phyloP scores from a whole-genome alignment of 345 rosid genomes.

The Eucalyptus erythrocorys region DNA sequence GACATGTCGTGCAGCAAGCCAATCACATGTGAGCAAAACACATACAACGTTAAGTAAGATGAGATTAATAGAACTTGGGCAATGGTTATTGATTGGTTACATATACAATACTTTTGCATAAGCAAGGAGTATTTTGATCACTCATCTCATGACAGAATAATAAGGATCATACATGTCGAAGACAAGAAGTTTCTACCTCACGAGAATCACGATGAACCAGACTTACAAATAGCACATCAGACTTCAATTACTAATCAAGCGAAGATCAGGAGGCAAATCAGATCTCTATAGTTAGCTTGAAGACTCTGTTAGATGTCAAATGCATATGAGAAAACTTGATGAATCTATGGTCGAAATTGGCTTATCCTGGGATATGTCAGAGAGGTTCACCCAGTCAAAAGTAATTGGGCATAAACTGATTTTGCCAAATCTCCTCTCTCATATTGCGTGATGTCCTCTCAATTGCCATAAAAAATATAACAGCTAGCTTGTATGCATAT shows the following conservation, averaged over 20 bases:
- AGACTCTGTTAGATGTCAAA: constrained; percentile 5
- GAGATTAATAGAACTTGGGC: neutral
- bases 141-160: neutral
- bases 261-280: neutral
- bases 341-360: constrained; percentile 1
- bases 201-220: neutral
- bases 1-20: neutral
- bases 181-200: neutral
- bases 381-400: neutral
- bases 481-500: neutral
- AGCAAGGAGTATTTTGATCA: neutral
- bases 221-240: neutral
- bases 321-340: constrained; percentile 9
- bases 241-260: neutral
- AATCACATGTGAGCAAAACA: neutral
- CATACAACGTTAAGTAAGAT: neutral
- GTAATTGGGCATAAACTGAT: neutral
- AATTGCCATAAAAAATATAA: constrained; percentile 12
- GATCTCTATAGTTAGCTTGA: constrained; percentile 1
- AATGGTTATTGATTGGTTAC: neutral
- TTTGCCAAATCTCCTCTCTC: neutral
- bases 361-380: neutral
- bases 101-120: neutral
- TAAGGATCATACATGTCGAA: neutral
- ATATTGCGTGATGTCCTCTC: neutral